Evolutionary conservation across 768 basidiomycete genomes (phyloP).

Genomic region (Albatrellus ellisii): DNA sequence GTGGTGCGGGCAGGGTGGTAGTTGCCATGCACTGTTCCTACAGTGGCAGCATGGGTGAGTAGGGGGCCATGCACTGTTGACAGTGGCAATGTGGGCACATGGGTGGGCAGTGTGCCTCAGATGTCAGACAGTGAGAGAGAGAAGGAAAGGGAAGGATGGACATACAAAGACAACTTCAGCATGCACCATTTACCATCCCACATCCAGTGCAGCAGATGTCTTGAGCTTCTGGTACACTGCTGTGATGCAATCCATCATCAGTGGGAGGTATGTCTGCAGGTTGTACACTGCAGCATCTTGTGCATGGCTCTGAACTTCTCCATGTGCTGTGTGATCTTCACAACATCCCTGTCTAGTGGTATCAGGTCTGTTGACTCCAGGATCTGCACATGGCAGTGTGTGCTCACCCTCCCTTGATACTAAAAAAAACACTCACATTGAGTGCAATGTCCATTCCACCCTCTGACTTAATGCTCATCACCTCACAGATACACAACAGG

Average conservation of each 20-base stretch:
- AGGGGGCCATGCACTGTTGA: too few relatives aligned
- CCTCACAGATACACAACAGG: conserved; percentile 70
- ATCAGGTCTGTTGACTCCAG: conserved; percentile 82
- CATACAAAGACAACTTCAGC: too few relatives aligned
- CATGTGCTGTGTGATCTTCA: conserved; percentile 70
- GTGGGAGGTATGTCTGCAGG: conserved; percentile 73
- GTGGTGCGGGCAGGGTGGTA: too few relatives aligned
- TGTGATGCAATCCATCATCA: conserved; percentile 87
- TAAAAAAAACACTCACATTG: conserved; percentile 43
- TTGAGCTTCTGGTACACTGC: conserved; percentile 71
- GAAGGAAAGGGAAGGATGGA: too few relatives aligned
- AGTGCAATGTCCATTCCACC: conserved; percentile 67
- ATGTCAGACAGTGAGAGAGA: too few relatives aligned
- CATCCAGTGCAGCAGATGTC: conserved; percentile 55
- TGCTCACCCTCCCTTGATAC: background rate
- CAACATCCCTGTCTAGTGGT: conserved; percentile 71
- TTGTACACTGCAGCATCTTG: conserved; percentile 81
- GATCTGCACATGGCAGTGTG: conserved; percentile 31
- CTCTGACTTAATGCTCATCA: conserved; percentile 58
- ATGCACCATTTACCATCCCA: conserved; percentile 64
- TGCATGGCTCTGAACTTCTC: conserved; percentile 85
- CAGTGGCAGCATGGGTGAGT: too few relatives aligned
- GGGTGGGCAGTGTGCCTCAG: too few relatives aligned
- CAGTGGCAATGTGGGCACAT: too few relatives aligned
- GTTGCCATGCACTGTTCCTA: too few relatives aligned